These are phyloP conservation scores for Fusarium sulawesiense DNA, from an alignment of 2,329 filamentous ascomycete species.

Conservation along the genomic window DNA sequence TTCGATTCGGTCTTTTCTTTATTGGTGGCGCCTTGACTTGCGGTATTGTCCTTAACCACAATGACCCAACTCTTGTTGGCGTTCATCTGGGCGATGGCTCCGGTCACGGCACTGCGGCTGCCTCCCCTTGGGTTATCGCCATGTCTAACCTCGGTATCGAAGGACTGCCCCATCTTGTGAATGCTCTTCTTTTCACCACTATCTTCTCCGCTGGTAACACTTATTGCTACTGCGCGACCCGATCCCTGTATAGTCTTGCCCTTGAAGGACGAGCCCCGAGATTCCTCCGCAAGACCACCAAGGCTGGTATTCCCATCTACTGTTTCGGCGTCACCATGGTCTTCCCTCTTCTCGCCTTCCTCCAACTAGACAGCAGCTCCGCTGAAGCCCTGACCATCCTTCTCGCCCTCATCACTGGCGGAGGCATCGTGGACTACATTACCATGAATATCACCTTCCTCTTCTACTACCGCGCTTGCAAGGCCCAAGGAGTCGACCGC, in stretches of 20 bases:
- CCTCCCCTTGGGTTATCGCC: constrained; percentile 39
- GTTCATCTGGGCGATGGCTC: constrained; percentile 11
- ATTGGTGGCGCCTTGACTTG: constrained; percentile 60
- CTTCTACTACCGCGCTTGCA: constrained; percentile 65
- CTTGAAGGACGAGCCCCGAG: constrained; percentile 63
- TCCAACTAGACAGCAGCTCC: constrained; percentile 56
- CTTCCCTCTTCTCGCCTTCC: constrained; percentile 60
- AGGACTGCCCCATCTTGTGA: constrained; percentile 62
- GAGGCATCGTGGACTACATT: constrained; percentile 63
- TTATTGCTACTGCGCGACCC: constrained; percentile 58
- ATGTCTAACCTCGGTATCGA: constrained; percentile 49
- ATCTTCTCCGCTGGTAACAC: constrained; percentile 56
- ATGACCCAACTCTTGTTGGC: constrained; percentile 15
- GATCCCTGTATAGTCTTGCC: constrained; percentile 66
- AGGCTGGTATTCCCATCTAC: constrained; percentile 65
- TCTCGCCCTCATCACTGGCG: constrained; percentile 59
- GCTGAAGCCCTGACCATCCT: constrained; percentile 58
- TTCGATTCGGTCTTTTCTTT: constrained; percentile 78
- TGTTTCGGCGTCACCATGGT: constrained; percentile 61
- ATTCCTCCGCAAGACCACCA: constrained; percentile 65
- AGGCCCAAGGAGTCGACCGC: constrained; percentile 59
- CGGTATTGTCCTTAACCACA: constrained; percentile 24
- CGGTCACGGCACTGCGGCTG: constrained; percentile 12
- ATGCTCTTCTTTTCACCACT: constrained; percentile 58
- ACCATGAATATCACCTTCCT: constrained; percentile 67